phyloP scores from a whole-genome alignment of 2,329 filamentous ascomycete species.

The Fusarium tjaetaba region DNA sequence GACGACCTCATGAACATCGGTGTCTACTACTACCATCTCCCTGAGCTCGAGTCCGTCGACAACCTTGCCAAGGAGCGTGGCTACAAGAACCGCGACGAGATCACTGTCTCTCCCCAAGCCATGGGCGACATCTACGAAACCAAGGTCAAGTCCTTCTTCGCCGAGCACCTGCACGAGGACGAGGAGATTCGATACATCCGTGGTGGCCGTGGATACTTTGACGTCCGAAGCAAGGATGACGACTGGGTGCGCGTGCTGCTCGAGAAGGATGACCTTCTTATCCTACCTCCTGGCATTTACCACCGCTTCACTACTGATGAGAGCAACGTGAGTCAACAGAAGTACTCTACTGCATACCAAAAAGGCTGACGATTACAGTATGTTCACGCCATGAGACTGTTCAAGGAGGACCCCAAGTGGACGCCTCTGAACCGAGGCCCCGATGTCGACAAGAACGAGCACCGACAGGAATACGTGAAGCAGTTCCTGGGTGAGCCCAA shows the following conservation, averaged over 20 bases:
- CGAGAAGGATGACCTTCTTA: constrained; percentile 89
- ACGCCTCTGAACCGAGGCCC: constrained; percentile 85
- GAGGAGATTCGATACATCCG: constrained; percentile 97
- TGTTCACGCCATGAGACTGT: constrained; percentile 93
- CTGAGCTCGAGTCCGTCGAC: constrained; percentile 74
- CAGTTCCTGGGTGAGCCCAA: constrained; percentile 51
- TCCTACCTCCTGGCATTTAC: constrained; percentile 94
- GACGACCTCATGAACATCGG: constrained; percentile 78
- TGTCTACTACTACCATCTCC: constrained; percentile 79
- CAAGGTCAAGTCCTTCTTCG: constrained; percentile 93
- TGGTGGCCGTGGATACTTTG: constrained; percentile 90
- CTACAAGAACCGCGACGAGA: constrained; percentile 96
- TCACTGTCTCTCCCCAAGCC: constrained; percentile 84
- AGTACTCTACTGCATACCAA: fast-evolving
- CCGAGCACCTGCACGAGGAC: constrained; percentile 96
- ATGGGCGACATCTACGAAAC: constrained; percentile 91
- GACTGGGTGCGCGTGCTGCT: constrained; percentile 89
- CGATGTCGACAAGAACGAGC: constrained; percentile 81
- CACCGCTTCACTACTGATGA: constrained; percentile 96
- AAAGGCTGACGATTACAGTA: constrained; percentile 65
- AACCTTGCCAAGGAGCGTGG: constrained; percentile 76
- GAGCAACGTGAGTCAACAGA: constrained; percentile 75
- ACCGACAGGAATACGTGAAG: constrained; percentile 79
- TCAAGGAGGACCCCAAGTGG: constrained; percentile 99
- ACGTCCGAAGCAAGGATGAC: constrained; percentile 84